Base-by-base conservation (phyloP, 1,284 basidiomycete species). In the Cryptococcus neoformans region DNA sequence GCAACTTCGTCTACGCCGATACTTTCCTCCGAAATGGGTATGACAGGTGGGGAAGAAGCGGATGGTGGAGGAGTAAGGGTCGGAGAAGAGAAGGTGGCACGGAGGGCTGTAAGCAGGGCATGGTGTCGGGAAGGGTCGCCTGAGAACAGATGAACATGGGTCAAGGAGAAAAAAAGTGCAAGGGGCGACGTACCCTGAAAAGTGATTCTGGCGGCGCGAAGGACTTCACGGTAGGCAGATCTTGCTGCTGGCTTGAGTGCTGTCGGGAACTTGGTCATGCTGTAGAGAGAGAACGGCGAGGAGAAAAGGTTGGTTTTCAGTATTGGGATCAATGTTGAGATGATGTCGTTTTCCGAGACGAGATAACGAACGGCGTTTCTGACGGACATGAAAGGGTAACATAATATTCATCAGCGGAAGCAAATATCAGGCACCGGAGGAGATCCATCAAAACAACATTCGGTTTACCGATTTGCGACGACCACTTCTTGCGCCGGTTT, bases 131-230 rank as follows among this genome's bases (percentile, higher is more conserved):
- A 36, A n/a, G 64, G 63, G 57, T 78, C 76, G 51, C 67, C 73
- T 70, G 96, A 36, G 96, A 99, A 75, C 96, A 99, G 76, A 90
- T 99, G 56, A 80, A 99, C 53, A 86, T 99, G 62, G 96, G 96
- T 48, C 98, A 96, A 0, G 96, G 96, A 54, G 96, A 99, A 76
- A 80, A 28, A 28, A 28, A 28, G 28, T 28, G 28, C 28, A 28
- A 28, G 28, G 28, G 28, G 28, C 28, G 42, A 61, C 66, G 42
- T 37, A 73, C 72, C 70, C 44, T 68, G 56, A 60, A 78, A 78
- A 4, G 76, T 78, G 14, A 67, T 60, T 7, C 72, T 60, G n/a
- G 71, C 67, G 14, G 73, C 62, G 45, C 76, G 67, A 9, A 76
- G 54, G 34, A 77, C 66, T 9, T 63, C 41, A 44, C 76, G 64